Evolutionary conservation across 495 filamentous ascomycete species (phyloP).

Genomic region (Delitschia confertaspora): DNA sequence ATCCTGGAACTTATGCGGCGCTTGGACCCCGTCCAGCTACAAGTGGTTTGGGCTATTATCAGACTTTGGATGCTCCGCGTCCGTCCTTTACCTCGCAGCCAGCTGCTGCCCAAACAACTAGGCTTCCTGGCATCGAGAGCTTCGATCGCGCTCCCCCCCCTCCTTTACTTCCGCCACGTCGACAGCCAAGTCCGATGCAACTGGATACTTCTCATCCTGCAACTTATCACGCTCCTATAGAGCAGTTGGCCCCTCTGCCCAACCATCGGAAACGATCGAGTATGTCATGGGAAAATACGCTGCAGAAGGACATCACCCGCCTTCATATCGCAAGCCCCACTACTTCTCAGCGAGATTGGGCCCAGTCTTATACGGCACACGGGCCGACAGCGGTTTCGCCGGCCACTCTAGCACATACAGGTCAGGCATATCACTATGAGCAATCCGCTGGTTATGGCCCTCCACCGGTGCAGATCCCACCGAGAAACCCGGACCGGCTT

Average conservation of each 20-base stretch:
- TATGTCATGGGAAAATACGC: conserved; percentile 57
- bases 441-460: conserved; percentile 4
- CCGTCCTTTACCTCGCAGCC: conserved; percentile 45
- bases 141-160: conserved; percentile 65
- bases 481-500: conserved; percentile 6
- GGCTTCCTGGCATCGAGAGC: conserved; percentile 82
- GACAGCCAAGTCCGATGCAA: conserved; percentile 37
- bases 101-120: conserved; percentile 45
- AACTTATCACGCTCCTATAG: conserved; percentile 18
- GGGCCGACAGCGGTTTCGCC: conserved; percentile 30
- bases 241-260: neutral
- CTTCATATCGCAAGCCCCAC: conserved; percentile 58
- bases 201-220: conserved; percentile 28
- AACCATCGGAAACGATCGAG: conserved; percentile 28
- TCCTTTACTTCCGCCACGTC: conserved; percentile 52
- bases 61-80: conserved; percentile 50
- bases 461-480: conserved; percentile 18
- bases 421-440: conserved; percentile 11
- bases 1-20: conserved; percentile 61
- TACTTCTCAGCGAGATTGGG: conserved; percentile 49
- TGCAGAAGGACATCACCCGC: conserved; percentile 65
- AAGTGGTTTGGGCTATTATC: conserved; percentile 50
- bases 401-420: conserved; percentile 23
- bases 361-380: conserved; percentile 43
- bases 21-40: conserved; percentile 48